These are phyloP conservation scores for Mychonastes homosphaera DNA, from an alignment of 139 green algal genomes.

Conservation along the genomic window DNA sequence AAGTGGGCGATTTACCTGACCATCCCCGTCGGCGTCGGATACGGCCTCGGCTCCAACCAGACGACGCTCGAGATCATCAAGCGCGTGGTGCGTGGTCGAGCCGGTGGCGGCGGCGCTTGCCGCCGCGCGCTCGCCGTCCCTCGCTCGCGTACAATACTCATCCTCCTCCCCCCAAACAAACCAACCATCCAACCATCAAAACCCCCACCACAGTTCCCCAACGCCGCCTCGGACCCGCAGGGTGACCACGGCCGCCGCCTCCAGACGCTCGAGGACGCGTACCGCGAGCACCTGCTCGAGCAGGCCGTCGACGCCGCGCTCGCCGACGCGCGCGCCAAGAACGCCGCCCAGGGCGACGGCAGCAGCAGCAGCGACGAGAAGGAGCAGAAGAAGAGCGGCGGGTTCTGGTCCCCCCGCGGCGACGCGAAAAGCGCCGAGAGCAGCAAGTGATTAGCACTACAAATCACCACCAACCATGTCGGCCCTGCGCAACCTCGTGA, in stretches of 20 bases:
- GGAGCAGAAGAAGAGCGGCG: not conserved
- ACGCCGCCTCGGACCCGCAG: conserved; percentile 22
- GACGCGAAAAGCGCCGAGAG: not conserved
- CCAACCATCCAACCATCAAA: conserved; percentile 16
- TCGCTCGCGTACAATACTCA: not conserved
- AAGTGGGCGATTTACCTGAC: conserved; percentile 62
- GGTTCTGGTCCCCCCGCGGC: not conserved
- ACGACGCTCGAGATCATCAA: conserved; percentile 52
- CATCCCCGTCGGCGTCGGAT: conserved; percentile 54
- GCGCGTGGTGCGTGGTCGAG: conserved; percentile 29
- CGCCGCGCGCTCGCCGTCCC: not conserved
- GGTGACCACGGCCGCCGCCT: conserved; percentile 12
- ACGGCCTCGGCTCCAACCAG: conserved; percentile 42
- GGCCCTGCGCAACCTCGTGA: conserved; percentile 21
- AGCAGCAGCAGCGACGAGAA: not conserved
- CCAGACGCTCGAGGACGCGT: conserved; percentile 34
- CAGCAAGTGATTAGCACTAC: not conserved
- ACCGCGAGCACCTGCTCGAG: conserved; percentile 27
- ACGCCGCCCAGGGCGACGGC: not conserved
- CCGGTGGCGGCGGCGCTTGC: not conserved
- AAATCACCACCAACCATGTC: conserved; percentile 9
- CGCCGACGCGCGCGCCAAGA: conserved; percentile 12
- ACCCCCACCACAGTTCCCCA: conserved; percentile 35
- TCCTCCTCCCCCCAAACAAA: not conserved
- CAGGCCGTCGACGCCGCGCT: conserved; percentile 27